Evolutionary conservation across 2,329 filamentous ascomycete species (phyloP).

Genomic region (Pseudogymnoascus sp.): DNA sequence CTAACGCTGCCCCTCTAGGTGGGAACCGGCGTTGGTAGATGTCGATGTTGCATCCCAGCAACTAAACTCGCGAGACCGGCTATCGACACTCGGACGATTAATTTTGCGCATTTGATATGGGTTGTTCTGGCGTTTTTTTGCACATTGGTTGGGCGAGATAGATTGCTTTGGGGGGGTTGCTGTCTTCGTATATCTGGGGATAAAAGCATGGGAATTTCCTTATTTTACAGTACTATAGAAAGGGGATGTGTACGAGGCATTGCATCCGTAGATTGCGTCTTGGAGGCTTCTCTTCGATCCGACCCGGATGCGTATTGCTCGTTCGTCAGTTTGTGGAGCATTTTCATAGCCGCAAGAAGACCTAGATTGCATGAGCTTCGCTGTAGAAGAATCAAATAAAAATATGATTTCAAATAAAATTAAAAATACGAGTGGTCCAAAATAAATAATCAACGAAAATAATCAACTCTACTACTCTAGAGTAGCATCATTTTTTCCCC

Average conservation of each 20-base stretch:
- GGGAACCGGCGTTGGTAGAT: constrained; percentile 48
- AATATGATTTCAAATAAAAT: not conserved
- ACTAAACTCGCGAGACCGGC: not conserved
- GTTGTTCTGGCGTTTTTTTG: constrained; percentile 8
- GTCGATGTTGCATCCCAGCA: constrained; percentile 5
- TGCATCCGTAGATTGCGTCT: not conserved
- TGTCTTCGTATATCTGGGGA: not conserved
- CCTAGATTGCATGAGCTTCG: not conserved
- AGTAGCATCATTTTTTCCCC: not conserved
- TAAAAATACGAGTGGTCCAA: not conserved
- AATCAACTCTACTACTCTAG: not conserved
- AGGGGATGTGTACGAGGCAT: not conserved
- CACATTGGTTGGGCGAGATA: constrained; percentile 6
- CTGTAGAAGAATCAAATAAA: not conserved
- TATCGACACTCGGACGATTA: not conserved
- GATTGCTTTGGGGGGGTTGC: constrained; percentile 5
- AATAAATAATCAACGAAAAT: not conserved
- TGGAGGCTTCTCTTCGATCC: not conserved
- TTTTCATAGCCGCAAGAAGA: not conserved
- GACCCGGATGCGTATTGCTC: not conserved
- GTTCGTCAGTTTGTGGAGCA: not conserved
- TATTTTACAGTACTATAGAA: not conserved
- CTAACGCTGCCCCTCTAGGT: constrained; percentile 51
- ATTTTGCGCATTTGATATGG: constrained; percentile 9
- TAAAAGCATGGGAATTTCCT: not conserved